Evolutionary conservation across 1,284 basidiomycete species (phyloP).

Genomic region (Boletus hoseneyae): DNA sequence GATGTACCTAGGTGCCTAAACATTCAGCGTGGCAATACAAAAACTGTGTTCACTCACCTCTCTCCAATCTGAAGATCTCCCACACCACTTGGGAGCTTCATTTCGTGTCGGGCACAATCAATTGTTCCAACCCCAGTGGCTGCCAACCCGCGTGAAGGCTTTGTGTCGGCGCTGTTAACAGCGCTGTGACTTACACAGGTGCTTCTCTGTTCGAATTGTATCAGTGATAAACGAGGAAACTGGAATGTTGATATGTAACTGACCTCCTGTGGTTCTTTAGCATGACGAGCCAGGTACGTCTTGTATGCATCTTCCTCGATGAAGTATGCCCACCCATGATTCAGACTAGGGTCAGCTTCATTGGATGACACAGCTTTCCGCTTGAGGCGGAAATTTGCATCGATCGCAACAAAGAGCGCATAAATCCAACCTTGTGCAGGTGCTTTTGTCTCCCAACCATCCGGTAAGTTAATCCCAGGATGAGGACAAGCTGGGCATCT

Average conservation of each 20-base stretch:
- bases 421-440: neutral
- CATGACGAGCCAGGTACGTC: no score
- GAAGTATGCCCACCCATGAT: neutral
- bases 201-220: neutral
- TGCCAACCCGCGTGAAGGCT: neutral
- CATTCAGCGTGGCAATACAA: neutral
- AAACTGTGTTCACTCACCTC: neutral
- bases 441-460: neutral
- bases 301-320: neutral
- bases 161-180: slow-evolving; percentile 3
- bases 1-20: neutral
- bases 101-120: slow-evolving; percentile 7
- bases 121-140: slow-evolving; percentile 5
- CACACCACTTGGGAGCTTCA: slow-evolving; percentile 4
- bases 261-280: neutral
- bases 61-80: slow-evolving; percentile 14
- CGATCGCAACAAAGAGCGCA: neutral
- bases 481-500: neutral
- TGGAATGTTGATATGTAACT: neutral
- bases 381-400: neutral
- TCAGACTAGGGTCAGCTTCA: neutral
- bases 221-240: neutral
- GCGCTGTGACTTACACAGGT: neutral
- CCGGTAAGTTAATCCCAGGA: neutral
- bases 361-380: neutral